A percentile compares a stretch with the other conserved stretches of the same genome.
phyloP scores from a whole-genome alignment of 192 early-diverging fungal species.

The Chytriomyces confervae region DNA sequence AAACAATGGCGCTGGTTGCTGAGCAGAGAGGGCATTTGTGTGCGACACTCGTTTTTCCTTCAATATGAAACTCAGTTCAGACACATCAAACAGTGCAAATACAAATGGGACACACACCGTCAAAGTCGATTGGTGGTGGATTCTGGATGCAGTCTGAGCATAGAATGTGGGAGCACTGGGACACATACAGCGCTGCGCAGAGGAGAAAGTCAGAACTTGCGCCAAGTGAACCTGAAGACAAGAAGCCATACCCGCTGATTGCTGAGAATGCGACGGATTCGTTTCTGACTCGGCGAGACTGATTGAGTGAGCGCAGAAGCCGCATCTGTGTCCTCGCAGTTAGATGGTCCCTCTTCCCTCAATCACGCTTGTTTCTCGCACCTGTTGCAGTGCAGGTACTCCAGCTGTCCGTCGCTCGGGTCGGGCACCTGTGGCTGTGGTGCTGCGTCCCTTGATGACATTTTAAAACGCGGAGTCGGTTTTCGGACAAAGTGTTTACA shows the following conservation, averaged over 20 bases:
- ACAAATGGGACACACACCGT: neutral
- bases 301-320: neutral
- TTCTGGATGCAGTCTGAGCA: conserved; percentile 12
- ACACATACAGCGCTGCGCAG: conserved; percentile 4
- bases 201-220: neutral
- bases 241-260: neutral
- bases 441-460: neutral
- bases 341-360: neutral
- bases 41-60: neutral
- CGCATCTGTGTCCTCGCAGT: neutral
- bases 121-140: neutral
- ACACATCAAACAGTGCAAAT: too few species aligned
- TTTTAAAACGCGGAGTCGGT: neutral
- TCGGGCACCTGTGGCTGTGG: neutral
- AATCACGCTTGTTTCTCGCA: neutral
- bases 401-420: conserved; percentile 2
- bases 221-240: neutral
- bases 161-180: conserved; percentile 24
- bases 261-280: neutral
- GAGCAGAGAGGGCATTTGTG: conserved; percentile 5
- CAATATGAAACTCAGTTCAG: too few species aligned
- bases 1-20: conserved; percentile 13
- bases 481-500: neutral
- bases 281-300: neutral
- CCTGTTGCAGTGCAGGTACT: conserved; percentile 26